Base-by-base conservation (phyloP, 495 filamentous ascomycete genomes). In the Lophiostoma macrostomum region DNA sequence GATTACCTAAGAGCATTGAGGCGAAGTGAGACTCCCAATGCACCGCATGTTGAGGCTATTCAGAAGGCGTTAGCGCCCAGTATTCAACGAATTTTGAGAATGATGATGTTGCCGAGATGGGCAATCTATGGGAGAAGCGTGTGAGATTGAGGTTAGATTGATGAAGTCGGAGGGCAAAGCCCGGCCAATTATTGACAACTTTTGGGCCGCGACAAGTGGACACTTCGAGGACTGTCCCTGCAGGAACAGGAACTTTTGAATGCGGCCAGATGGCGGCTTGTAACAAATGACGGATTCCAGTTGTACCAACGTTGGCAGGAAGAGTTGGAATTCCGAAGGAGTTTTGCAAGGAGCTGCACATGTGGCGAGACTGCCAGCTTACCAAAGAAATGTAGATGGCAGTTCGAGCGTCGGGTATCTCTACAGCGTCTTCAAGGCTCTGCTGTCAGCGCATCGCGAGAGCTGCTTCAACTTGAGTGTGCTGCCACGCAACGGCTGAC, bases 31-130 rank as follows among this genome's bases (percentile, higher is more conserved):
- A 54, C 50, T 30, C 31, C 5, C 18, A 14, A 10, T 38, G 40
- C 37, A 22, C 37, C 38, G 30, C 14, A 47, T 48, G 14, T 38
- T 12, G 36, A 37, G 27, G 16, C 35, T 37, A 22, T 35, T 40
- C 53, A 39, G 18, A 56, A 41, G 24, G 20, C 53, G 53, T 56
- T 56, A 56, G 53, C 53, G 53, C 30, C 6, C 43, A 25, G 44
- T 30, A 10, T 49, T 49, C 53, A 29, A 56, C 35, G 31, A 2
- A 19, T 37, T 29, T 47, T 10, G 12, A n/a, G n/a, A n/a, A n/a
- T n/a, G n/a, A 34, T 16, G 7, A 16, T 55, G 32, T 31, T 56
- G 43, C 53, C 53, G 35, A 25, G 30, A 30, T 32, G 36, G 53
- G 53, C 18, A 56, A 37, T 49, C 18, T 22, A 23, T n/a, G 30